Percentiles rank a stretch among this genome's conserved stretches.
Conservation (phyloP, 805 yeast genomes). For the Pichia heedii region DNA sequence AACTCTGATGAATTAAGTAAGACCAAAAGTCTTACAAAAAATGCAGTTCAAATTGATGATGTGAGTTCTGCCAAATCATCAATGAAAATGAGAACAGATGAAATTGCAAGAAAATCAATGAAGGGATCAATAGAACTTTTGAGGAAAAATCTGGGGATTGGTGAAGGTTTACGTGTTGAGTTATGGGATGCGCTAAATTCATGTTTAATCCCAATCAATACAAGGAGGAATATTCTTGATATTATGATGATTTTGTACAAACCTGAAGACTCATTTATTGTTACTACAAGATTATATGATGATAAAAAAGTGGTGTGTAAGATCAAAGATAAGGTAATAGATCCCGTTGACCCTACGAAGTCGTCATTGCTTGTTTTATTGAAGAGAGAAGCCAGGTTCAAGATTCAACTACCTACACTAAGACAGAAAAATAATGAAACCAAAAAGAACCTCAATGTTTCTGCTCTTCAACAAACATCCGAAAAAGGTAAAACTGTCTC, state of each 20-base stretch:
- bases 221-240: conserved; percentile 55
- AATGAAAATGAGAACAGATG: conserved; percentile 50
- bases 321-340: conserved; percentile 21
- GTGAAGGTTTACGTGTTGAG: conserved; percentile 45
- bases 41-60: conserved; percentile 47
- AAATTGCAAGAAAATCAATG: conserved; percentile 52
- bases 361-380: conserved; percentile 34
- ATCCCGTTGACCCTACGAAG: conserved; percentile 26
- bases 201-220: conserved; percentile 47
- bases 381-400: conserved; percentile 50
- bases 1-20: conserved; percentile 4
- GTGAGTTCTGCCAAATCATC: conserved; percentile 29
- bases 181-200: conserved; percentile 68
- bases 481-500: too few species aligned
- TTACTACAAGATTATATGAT: conserved; percentile 57
- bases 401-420: conserved; percentile 34
- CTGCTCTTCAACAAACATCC: not conserved
- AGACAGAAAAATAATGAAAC: too few species aligned
- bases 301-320: conserved; percentile 58
- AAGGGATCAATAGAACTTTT: conserved; percentile 59
- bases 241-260: conserved; percentile 57
- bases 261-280: conserved; percentile 51
- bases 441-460: not conserved
- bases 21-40: conserved; percentile 6
- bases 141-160: conserved; percentile 48